A percentile compares a stretch with the other conserved stretches of the same genome.
phyloP scores from a whole-genome alignment of 2,329 filamentous ascomycete genomes.

The Myriosclerotinia scirpicola region DNA sequence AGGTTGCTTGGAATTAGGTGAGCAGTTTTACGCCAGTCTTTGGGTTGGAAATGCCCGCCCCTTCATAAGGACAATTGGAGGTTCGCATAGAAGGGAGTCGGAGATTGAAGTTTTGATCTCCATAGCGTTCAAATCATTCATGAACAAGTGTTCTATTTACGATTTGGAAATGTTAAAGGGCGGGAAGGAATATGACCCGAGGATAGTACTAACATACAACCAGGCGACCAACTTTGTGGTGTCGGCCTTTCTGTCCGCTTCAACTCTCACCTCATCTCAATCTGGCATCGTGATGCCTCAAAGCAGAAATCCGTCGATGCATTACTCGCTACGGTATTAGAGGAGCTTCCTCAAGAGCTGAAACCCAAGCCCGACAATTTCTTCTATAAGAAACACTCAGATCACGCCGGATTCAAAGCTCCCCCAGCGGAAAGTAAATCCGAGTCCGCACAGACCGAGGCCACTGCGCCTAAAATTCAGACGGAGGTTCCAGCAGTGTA shows the following conservation, averaged over 20 bases:
- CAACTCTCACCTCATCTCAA: slow-evolving; percentile 82
- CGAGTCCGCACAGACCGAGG: slow-evolving; percentile 24
- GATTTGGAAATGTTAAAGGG: not conserved
- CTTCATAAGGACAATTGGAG: not conserved
- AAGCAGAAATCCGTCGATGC: slow-evolving; percentile 77
- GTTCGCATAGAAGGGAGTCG: not conserved
- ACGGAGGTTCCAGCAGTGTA: slow-evolving; percentile 31
- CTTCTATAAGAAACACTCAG: slow-evolving; percentile 86
- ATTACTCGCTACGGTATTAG: slow-evolving; percentile 70
- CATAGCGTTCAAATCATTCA: not conserved
- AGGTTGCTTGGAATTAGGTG: slow-evolving; percentile 68
- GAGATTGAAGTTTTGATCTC: not conserved
- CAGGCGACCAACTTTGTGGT: slow-evolving; percentile 85
- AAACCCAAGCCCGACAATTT: slow-evolving; percentile 70
- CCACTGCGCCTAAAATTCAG: slow-evolving; percentile 29
- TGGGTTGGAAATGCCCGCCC: not conserved
- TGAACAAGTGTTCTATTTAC: not conserved
- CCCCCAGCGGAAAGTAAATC: slow-evolving; percentile 41
- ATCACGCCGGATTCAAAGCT: slow-evolving; percentile 78
- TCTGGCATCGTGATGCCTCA: slow-evolving; percentile 89
- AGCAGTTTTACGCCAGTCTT: slow-evolving; percentile 36
- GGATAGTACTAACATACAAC: slow-evolving; percentile 26
- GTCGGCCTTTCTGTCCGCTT: slow-evolving; percentile 85
- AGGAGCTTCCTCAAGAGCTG: slow-evolving; percentile 71
- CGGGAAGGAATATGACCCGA: not conserved